A percentile compares a stretch with the other conserved stretches of the same genome.
These are phyloP conservation scores for Fomitopsis palustris DNA, from an alignment of 1,284 basidiomycete species.

Conservation along the genomic window DNA sequence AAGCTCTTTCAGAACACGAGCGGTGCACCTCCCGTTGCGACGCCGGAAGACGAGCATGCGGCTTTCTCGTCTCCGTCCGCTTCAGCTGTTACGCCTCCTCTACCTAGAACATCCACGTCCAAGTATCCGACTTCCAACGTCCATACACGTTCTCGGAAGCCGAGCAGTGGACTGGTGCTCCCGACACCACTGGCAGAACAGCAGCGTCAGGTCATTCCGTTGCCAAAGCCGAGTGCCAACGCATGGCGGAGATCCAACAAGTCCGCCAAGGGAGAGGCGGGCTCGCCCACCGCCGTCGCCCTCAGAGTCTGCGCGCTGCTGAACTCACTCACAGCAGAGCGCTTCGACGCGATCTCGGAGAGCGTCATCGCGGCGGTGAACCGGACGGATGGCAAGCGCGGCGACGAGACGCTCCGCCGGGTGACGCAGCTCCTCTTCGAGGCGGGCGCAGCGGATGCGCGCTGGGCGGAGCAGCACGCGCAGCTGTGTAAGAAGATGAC, in stretches of 20 bases:
- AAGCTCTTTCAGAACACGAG: constrained; percentile 65
- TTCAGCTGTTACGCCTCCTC: no score
- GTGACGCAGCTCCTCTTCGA: constrained; percentile 97
- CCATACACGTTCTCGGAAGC: no score
- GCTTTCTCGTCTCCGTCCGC: constrained; percentile 40
- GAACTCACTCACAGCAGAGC: constrained; percentile 97
- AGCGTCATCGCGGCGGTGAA: constrained; percentile 75
- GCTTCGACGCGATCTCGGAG: constrained; percentile 86
- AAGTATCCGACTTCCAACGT: no score
- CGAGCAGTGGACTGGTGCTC: no score
- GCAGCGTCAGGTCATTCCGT: constrained; percentile 39
- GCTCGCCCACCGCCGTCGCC: constrained; percentile 37
- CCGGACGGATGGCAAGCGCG: constrained; percentile 88
- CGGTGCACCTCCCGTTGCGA: constrained; percentile 32
- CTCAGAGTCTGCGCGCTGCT: constrained; percentile 78
- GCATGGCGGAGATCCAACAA: constrained; percentile 3
- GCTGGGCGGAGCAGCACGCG: constrained; percentile 97
- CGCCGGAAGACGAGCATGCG: constrained; percentile 33
- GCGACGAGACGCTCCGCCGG: constrained; percentile 93
- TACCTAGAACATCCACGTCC: no score
- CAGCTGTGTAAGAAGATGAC: constrained; percentile 87
- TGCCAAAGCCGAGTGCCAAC: constrained; percentile 37
- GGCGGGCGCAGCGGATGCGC: constrained; percentile 85
- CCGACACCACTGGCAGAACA: no score
- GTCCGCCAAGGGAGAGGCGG: constrained; percentile 40